Conservation (phyloP, 306 rosid genomes). For the Glycine latifolia region DNA sequence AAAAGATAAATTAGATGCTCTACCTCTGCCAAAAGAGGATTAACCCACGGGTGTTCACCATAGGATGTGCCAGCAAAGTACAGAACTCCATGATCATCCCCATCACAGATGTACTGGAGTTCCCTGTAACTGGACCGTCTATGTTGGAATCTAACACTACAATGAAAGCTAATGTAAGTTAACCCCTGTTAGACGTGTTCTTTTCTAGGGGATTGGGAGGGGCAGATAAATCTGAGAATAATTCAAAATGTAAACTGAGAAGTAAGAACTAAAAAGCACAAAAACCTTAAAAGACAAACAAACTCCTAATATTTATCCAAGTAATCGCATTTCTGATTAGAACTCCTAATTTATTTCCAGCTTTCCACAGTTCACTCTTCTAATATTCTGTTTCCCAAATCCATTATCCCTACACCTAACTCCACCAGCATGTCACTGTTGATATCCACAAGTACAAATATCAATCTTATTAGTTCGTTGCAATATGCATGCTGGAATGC, state of each 20-base stretch:
- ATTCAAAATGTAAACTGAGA: background rate
- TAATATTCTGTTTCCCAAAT: slow-evolving; percentile 8
- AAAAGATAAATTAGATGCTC: slow-evolving; percentile 26
- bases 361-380: background rate
- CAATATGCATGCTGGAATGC: background rate
- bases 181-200: slow-evolving; percentile 13
- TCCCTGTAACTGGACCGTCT: slow-evolving; percentile 92
- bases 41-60: slow-evolving; percentile 93
- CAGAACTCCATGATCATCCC: slow-evolving; percentile 88
- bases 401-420: background rate
- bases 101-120: slow-evolving; percentile 87
- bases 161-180: slow-evolving; percentile 42
- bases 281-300: slow-evolving; percentile 3
- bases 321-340: slow-evolving; percentile 2
- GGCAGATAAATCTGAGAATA: background rate
- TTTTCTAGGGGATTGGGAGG: background rate
- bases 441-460: background rate
- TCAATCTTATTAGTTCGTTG: background rate
- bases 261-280: slow-evolving; percentile 18
- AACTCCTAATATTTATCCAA: slow-evolving; percentile 6
- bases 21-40: slow-evolving; percentile 94
- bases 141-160: slow-evolving; percentile 76
- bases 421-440: slow-evolving; percentile 1
- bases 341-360: slow-evolving; percentile 12
- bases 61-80: slow-evolving; percentile 90